These are phyloP conservation scores for Saitozyma podzolica DNA, from an alignment of 768 basidiomycete genomes.

Conservation along the genomic window DNA sequence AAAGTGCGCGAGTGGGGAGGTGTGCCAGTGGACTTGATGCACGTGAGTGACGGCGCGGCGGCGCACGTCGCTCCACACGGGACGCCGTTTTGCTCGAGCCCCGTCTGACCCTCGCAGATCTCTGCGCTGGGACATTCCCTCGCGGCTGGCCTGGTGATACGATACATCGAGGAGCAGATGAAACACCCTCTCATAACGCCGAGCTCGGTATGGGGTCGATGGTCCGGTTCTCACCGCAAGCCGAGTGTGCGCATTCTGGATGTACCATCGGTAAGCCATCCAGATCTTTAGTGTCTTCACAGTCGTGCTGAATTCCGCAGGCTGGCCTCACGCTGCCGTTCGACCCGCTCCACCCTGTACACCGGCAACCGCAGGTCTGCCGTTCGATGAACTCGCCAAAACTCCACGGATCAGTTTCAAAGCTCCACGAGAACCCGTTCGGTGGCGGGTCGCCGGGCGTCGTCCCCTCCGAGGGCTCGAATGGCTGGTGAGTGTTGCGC, in stretches of 20 bases:
- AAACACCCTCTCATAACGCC: conserved; percentile 2
- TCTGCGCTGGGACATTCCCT: conserved; percentile 41
- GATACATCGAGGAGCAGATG: conserved; percentile 32
- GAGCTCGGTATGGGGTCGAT: not conserved
- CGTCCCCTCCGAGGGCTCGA: conserved; percentile 13
- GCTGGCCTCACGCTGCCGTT: conserved; percentile 29
- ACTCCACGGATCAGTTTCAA: conserved; percentile 17
- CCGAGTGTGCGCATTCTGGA: conserved; percentile 1
- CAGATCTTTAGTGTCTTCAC: not conserved
- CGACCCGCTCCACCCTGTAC: conserved; percentile 20
- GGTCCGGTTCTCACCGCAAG: not conserved
- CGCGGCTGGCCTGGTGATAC: conserved; percentile 32
- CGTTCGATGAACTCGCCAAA: conserved; percentile 34
- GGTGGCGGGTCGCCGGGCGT: conserved; percentile 11
- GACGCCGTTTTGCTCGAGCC: not conserved
- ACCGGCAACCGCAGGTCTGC: conserved; percentile 21
- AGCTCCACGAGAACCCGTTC: conserved; percentile 8
- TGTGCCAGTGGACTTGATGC: conserved; percentile 41
- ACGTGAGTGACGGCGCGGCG: conserved; percentile 24
- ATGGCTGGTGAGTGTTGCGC: conserved; percentile 27
- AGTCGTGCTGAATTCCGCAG: conserved; percentile 8
- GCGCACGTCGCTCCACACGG: too few relatives aligned
- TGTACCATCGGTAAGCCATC: conserved; percentile 28
- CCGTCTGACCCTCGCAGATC: conserved; percentile 21
- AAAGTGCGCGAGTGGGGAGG: conserved; percentile 39